A percentile compares a stretch with the other conserved stretches of the same genome.
These are phyloP conservation scores for Zymoseptoria crescenta DNA, from an alignment of 2,329 filamentous ascomycete species.

Conservation along the genomic window DNA sequence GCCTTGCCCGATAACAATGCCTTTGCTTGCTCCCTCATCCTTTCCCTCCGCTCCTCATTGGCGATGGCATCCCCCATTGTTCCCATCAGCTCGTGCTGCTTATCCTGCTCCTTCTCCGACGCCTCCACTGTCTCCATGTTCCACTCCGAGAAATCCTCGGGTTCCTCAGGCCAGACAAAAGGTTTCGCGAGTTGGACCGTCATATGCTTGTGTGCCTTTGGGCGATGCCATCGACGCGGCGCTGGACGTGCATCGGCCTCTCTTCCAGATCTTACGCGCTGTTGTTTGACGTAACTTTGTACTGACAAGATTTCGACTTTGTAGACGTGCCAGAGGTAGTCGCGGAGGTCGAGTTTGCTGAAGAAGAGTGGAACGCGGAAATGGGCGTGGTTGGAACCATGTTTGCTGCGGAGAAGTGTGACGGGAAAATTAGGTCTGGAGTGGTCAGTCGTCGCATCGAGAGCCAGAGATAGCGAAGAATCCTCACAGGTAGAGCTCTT, in stretches of 20 bases:
- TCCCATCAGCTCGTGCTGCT: conserved; percentile 30
- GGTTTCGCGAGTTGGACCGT: conserved; percentile 80
- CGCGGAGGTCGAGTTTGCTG: conserved; percentile 92
- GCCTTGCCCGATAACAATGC: conserved; percentile 53
- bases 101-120: conserved; percentile 33
- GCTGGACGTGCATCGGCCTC: conserved; percentile 18
- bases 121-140: conserved; percentile 21
- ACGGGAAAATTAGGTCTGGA: conserved; percentile 72
- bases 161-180: conserved; percentile 76
- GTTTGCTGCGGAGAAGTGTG: conserved; percentile 65
- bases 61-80: conserved; percentile 30
- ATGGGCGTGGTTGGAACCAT: conserved; percentile 71
- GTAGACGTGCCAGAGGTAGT: conserved; percentile 88
- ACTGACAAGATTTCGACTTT: conserved; percentile 63
- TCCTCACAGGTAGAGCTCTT: conserved; percentile 32
- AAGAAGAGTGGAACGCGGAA: conserved; percentile 88
- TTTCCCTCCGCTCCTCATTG: conserved; percentile 35
- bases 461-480: not conserved
- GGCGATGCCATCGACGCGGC: conserved; percentile 55
- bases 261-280: conserved; percentile 50
- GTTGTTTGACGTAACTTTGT: conserved; percentile 70
- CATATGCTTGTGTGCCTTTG: conserved; percentile 79
- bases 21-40: conserved; percentile 54
- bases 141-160: conserved; percentile 50
- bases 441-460: conserved; percentile 4